Percentiles rank a stretch among this genome's conserved stretches.
These are phyloP conservation scores for Microthlaspi erraticum DNA, from an alignment of 345 rosid species.

Conservation along the genomic window DNA sequence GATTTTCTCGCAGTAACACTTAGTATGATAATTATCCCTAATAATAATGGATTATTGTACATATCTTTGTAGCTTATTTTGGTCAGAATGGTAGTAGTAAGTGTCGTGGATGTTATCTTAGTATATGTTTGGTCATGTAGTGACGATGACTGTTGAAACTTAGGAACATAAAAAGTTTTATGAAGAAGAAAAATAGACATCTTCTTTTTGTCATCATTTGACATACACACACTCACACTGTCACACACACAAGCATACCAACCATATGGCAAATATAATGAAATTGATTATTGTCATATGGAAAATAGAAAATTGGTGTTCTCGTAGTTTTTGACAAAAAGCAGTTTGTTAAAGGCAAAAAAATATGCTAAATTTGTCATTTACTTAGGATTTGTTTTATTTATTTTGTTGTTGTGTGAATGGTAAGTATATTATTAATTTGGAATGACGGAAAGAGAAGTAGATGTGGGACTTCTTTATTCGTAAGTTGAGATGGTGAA, in stretches of 20 bases:
- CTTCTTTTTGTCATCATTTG: constrained; percentile 7
- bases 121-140: constrained; percentile 30
- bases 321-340: constrained; percentile 8
- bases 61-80: constrained; percentile 10
- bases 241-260: background rate
- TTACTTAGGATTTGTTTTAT: background rate
- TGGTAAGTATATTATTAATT: constrained; percentile 28
- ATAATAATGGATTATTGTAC: constrained; percentile 32
- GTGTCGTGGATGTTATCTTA: constrained; percentile 9
- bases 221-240: background rate
- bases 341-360: constrained; percentile 1
- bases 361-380: constrained; percentile 6
- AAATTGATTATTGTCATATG: constrained; percentile 5
- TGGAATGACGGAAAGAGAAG: constrained; percentile 40
- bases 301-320: background rate
- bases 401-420: background rate
- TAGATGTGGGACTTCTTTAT: constrained; percentile 50
- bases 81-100: constrained; percentile 21
- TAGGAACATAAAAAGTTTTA: constrained; percentile 23
- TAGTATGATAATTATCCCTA: background rate
- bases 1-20: constrained; percentile 27
- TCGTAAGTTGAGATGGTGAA: constrained; percentile 73
- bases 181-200: constrained; percentile 21
- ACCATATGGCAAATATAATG: too few relatives aligned
- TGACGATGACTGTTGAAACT: constrained; percentile 34